Conservation (phyloP, 1,284 basidiomycete genomes). For the Malassezia dermatis region DNA sequence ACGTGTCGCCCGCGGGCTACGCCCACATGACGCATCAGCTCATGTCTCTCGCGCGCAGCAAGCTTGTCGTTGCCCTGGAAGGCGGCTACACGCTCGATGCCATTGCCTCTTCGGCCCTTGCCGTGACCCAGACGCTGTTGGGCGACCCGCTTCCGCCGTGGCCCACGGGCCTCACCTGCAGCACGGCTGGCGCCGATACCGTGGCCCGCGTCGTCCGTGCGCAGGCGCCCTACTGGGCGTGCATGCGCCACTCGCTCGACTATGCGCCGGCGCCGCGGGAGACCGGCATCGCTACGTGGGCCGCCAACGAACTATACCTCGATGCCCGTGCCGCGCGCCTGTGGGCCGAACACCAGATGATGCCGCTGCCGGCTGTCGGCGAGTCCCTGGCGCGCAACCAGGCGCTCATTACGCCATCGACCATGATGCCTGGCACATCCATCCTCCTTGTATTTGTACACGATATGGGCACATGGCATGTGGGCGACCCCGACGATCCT, state of each 20-base stretch:
- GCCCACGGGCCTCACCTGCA: constrained; percentile 58
- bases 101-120: constrained; percentile 73
- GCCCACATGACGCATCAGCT: constrained; percentile 99
- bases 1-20: constrained; percentile 84
- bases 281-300: constrained; percentile 11
- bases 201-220: constrained; percentile 73
- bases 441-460: constrained; percentile 36
- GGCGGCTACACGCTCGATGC: constrained; percentile 91
- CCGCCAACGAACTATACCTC: constrained; percentile 10
- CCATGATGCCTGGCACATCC: constrained; percentile 23
- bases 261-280: neutral
- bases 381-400: constrained; percentile 1
- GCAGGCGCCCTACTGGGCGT: constrained; percentile 85
- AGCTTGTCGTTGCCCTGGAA: constrained; percentile 86
- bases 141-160: constrained; percentile 68
- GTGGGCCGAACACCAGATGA: neutral
- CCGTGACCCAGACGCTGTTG: constrained; percentile 71
- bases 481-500: neutral
- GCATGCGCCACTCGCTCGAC: constrained; percentile 55
- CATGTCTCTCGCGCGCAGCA: constrained; percentile 74
- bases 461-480: constrained; percentile 32
- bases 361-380: constrained; percentile 3
- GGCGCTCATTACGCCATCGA: constrained; percentile 67
- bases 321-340: constrained; percentile 8
- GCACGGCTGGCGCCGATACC: constrained; percentile 69